Evolutionary conservation across 106 monocot genomes (phyloP), one percentile per base, ranked within the genome.

Genomic region (Phalaenopsis aphrodite): DNA sequence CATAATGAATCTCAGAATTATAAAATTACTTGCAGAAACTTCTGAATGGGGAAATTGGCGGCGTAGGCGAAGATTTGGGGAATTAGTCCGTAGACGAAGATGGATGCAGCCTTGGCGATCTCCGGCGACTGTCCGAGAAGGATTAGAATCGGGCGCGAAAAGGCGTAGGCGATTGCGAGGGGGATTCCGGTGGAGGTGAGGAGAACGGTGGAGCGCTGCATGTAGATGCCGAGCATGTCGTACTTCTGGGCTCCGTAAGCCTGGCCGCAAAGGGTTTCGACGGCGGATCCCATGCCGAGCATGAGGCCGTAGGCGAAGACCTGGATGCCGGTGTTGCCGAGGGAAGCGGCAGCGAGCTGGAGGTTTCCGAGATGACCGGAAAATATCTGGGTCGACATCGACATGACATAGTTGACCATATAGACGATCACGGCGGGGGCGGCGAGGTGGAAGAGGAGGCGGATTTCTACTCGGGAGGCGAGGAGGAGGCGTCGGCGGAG

Each of bases 1-100:
- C 30, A 30, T 30, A 30, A 30, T 30, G 30, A 30, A 30, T 30
- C 30, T 30, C 30, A 30, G 30, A 30, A 45, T 16, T 41, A 73
- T 16, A 41, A 14, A 41, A 15, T 36, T 41, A 42, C 89, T 82
- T 78, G 56, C 18, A 95, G 42, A 65, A 93, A 95, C 78, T 93
- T 95, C 56, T 95, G 95, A 39, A 95, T 93, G 21, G 95, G 95
- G 84, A 95, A 95, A 86, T 93, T 93, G 72, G 68, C 84, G n/a
- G 93, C 89, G 80, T 93, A 95, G 55, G 95, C 95, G 82, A 95
- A 95, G 80, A 95, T 89, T 77, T 95, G 95, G 14, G 95, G 95
- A 81, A 93, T 95, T 37, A 95, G 91, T 4, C 95, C 95, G 81
- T 85, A 89, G 55, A 93, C 93, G 85, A 91, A 95, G 8, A 87